Conservation (phyloP, 768 basidiomycete species). For the Trametes maxima region DNA sequence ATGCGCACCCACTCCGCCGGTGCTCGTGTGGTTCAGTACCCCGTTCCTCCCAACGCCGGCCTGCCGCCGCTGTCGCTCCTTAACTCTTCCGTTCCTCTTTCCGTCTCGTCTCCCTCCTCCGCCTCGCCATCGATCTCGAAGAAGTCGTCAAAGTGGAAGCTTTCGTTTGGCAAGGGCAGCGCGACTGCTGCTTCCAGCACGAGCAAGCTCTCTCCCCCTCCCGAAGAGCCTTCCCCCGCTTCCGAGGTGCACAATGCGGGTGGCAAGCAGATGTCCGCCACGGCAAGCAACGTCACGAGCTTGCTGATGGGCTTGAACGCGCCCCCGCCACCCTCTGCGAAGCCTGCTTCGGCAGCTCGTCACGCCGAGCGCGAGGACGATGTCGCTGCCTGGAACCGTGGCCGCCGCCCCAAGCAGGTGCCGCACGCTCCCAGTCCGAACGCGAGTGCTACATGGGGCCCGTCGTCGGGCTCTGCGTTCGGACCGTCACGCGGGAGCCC, state of each 20-base stretch:
- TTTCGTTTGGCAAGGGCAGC: conserved; percentile 67
- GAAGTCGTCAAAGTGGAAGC: conserved; percentile 88
- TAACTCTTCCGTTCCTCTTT: conserved; percentile 41
- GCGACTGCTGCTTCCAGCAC: conserved; percentile 20
- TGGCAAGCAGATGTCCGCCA: conserved; percentile 55
- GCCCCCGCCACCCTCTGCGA: conserved; percentile 32
- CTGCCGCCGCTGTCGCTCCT: conserved; percentile 20
- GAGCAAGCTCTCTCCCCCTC: conserved; percentile 15
- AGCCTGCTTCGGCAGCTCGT: conserved; percentile 3
- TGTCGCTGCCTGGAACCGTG: conserved; percentile 10
- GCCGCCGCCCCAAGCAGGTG: conserved; percentile 21
- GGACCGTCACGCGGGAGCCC: conserved; percentile 20
- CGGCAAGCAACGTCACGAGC: conserved; percentile 76
- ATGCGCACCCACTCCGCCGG: conserved; percentile 23
- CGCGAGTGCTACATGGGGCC: conserved; percentile 24
- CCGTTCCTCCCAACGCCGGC: conserved; percentile 8
- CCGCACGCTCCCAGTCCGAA: conserved; percentile 18
- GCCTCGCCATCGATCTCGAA: conserved; percentile 52
- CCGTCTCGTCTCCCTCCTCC: conserved; percentile 27
- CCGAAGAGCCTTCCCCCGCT: conserved; percentile 20
- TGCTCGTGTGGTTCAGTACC: conserved; percentile 7
- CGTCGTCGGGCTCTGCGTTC: conserved; percentile 20
- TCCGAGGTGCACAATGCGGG: conserved; percentile 5
- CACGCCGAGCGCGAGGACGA: conserved; percentile 15
- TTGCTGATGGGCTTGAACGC: conserved; percentile 73